These are phyloP conservation scores for Penicillium sp. DNA, from an alignment of 2,329 filamentous ascomycete species.

Conservation along the genomic window DNA sequence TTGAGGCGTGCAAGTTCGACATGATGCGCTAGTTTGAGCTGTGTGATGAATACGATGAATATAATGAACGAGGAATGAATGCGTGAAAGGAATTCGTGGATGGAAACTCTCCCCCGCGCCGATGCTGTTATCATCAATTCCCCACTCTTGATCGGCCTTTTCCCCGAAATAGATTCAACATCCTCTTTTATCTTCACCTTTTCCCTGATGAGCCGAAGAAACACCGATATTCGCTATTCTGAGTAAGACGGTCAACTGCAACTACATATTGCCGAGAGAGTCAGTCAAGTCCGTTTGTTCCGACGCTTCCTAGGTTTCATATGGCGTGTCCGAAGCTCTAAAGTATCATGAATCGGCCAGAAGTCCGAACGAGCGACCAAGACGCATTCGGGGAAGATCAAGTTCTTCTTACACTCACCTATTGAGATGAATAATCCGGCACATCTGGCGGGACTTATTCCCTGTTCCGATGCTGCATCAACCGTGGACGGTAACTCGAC, in stretches of 20 bases:
- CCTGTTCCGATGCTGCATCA: not conserved
- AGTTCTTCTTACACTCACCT: not conserved
- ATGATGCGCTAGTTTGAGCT: slow-evolving; percentile 15
- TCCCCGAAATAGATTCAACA: not conserved
- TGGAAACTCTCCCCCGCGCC: not conserved
- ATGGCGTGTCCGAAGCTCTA: not conserved
- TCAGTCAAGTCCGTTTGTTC: not conserved
- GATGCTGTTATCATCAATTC: not conserved
- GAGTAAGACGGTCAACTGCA: not conserved
- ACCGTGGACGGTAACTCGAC: not conserved
- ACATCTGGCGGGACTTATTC: not conserved
- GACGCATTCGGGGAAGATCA: no score
- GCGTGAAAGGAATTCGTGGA: not conserved
- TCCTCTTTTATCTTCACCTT: not conserved
- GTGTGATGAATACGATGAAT: not conserved
- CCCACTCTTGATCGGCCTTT: not conserved
- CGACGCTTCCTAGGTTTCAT: not conserved
- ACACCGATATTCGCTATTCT: no score
- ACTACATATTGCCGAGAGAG: not conserved
- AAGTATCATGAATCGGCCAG: not conserved
- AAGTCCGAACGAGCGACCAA: not conserved
- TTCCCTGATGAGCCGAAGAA: not conserved
- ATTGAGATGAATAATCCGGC: not conserved
- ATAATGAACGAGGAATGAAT: not conserved
- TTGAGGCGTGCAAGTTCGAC: slow-evolving; percentile 31